These are phyloP conservation scores for Aphanomyces cochlioides DNA, from an alignment of 352 stramenopile genomes.

Conservation along the genomic window DNA sequence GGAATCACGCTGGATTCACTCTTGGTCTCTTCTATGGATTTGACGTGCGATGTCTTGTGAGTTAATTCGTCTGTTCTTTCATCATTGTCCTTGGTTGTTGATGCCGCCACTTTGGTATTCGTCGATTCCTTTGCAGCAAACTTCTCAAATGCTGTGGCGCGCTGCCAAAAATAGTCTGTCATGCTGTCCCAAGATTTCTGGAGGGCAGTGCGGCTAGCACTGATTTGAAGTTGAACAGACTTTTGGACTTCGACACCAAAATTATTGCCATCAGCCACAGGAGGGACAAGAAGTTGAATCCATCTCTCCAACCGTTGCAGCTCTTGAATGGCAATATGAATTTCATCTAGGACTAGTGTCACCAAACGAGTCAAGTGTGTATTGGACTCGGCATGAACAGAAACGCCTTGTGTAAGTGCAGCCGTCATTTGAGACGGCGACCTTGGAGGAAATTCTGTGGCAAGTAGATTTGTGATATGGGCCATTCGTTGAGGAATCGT, in stretches of 20 bases:
- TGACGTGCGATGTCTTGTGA: conserved; percentile 56
- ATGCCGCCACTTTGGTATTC: conserved; percentile 58
- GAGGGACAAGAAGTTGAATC: conserved; percentile 71
- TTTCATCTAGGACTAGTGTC: conserved; percentile 47
- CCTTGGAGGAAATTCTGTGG: conserved; percentile 9
- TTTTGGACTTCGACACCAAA: conserved; percentile 86
- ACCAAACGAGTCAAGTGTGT: conserved; percentile 27
- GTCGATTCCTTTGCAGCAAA: conserved; percentile 57
- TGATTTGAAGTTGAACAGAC: conserved; percentile 62
- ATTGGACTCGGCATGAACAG: conserved; percentile 17
- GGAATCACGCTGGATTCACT: conserved; percentile 36
- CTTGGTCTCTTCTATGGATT: conserved; percentile 55
- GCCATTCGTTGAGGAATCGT: conserved; percentile 21
- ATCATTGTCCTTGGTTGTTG: conserved; percentile 50
- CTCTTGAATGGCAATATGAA: conserved; percentile 45
- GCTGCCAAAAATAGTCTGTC: conserved; percentile 61
- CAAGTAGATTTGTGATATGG: conserved; percentile 9
- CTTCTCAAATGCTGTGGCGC: conserved; percentile 66
- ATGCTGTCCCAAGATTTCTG: conserved; percentile 77
- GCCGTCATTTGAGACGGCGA: conserved; percentile 15
- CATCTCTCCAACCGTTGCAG: conserved; percentile 60
- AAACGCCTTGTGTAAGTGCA: conserved; percentile 16
- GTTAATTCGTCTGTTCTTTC: conserved; percentile 61
- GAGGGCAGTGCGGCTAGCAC: conserved; percentile 56
- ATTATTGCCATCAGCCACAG: conserved; percentile 82